Base-by-base conservation (phyloP, 768 basidiomycete species). In the Boletus rubropictus region DNA sequence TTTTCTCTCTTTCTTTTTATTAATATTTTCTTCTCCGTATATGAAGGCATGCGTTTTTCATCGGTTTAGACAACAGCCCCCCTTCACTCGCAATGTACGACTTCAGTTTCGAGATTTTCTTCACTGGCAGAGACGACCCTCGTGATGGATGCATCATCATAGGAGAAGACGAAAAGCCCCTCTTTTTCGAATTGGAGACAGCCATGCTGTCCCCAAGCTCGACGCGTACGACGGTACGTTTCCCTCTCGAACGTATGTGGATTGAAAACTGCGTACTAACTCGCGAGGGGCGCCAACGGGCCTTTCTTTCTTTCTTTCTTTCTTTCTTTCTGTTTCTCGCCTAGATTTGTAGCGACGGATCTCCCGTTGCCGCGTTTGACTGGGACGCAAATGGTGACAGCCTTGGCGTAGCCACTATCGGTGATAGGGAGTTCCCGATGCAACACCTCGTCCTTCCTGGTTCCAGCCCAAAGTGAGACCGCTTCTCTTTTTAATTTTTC, bases 121-220 rank as follows among this genome's bases (percentile, higher is more conserved):
- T 86, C 72, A 82, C 82, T 39, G 81, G 83, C 46, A 70, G 71
- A 59, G 80, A 82, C 63, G 76, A 87, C 68, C 83, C 84, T 37
- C 78, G 84, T 45, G 58, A 76, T 47, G 74, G 72, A 48, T 83
- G 80, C 60, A 73, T 80, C 48, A 67, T 86, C 68, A 85, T 86
- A 54, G 82, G 84, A 33, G 77, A 81, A 58, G 79, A 78, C 64
- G 69, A 68, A 27, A 74, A 70, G 53, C 76, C 77, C 1, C 65
- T 84, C 55, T 83, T 78, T 68, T 78, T 81, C 61, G 77, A 74
- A 59, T 86, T 88, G 64, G 78, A 82, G 60, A 87, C 85, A 10
- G 68, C 72, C 43, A 4, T 44, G 31, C 14, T 49, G 21, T 38
- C 61, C 35, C 56, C 60, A 36, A 45, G 44, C 52, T 44, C 28